Percentiles rank a stretch among this genome's conserved stretches.
Conservation (phyloP, 129 eudicot genomes). For the Calendula officinalis region DNA sequence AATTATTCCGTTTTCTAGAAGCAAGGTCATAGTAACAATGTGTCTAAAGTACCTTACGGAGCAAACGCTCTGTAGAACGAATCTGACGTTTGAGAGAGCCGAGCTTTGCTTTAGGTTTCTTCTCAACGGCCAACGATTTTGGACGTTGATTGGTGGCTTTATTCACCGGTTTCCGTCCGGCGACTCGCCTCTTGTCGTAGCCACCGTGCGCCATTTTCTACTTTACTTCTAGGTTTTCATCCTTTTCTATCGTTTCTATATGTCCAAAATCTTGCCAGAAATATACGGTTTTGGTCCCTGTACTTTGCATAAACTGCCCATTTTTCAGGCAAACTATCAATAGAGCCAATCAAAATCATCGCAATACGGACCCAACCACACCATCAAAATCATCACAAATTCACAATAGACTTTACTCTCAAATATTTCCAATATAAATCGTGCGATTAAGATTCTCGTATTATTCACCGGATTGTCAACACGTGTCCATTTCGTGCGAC, state of each 20-base stretch:
- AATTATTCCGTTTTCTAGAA: no score
- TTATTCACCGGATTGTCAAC: no score
- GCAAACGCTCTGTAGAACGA: slow-evolving; percentile 77
- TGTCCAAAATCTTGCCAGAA: slow-evolving; percentile 3
- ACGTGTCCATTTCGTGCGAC: no score
- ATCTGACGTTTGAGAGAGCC: slow-evolving; percentile 75
- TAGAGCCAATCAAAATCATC: no score
- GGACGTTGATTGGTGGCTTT: slow-evolving; percentile 44
- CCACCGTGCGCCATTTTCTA: slow-evolving; percentile 76
- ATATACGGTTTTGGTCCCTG: slow-evolving; percentile 10
- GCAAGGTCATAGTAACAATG: no score
- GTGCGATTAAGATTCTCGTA: no score
- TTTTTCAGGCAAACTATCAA: no score
- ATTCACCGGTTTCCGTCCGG: slow-evolving; percentile 50
- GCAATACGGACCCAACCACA: no score
- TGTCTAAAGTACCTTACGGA: slow-evolving; percentile 52
- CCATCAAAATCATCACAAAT: no score
- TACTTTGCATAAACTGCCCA: neutral
- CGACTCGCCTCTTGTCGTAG: slow-evolving; percentile 54
- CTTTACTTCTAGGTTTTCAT: slow-evolving; percentile 19
- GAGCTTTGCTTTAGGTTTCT: slow-evolving; percentile 62
- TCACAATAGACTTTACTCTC: no score
- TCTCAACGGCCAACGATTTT: slow-evolving; percentile 51
- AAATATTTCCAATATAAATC: no score
- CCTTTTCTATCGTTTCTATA: neutral